These are phyloP conservation scores for Jackrogersella minutella DNA, from an alignment of 495 filamentous ascomycete genomes.

Conservation along the genomic window DNA sequence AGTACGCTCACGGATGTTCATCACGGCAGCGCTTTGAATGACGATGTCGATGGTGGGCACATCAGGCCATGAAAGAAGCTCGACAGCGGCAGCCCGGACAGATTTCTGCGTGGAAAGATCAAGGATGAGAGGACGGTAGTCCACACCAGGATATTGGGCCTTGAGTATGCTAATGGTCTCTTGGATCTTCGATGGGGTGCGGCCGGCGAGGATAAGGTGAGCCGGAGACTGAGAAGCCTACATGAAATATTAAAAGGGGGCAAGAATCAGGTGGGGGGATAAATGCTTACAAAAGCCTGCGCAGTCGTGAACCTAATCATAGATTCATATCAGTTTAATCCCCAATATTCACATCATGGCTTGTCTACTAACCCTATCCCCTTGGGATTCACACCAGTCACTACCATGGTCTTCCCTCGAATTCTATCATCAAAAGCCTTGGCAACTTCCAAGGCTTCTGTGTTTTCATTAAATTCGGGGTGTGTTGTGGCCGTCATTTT, in stretches of 20 bases:
- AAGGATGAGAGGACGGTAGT: constrained; percentile 51
- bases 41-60: constrained; percentile 53
- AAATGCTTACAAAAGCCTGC: constrained; percentile 52
- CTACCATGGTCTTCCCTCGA: constrained; percentile 51
- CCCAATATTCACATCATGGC: too few species aligned
- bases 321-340: background rate
- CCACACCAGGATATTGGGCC: constrained; percentile 46
- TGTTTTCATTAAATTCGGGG: constrained; percentile 48
- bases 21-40: constrained; percentile 58
- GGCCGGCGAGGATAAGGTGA: constrained; percentile 52
- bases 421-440: constrained; percentile 48
- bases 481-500: constrained; percentile 48
- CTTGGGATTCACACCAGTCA: constrained; percentile 53
- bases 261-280: background rate
- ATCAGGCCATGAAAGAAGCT: constrained; percentile 51
- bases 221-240: constrained; percentile 55
- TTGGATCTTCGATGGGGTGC: constrained; percentile 49
- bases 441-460: constrained; percentile 53
- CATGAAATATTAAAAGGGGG: constrained; percentile 1
- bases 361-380: constrained; percentile 49
- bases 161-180: constrained; percentile 49
- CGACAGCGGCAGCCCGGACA: constrained; percentile 52
- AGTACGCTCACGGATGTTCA: constrained; percentile 42
- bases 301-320: constrained; percentile 52
- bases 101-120: constrained; percentile 55